Conservation (phyloP, 2,329 filamentous ascomycete species). For the Tolypocladium tropicale region DNA sequence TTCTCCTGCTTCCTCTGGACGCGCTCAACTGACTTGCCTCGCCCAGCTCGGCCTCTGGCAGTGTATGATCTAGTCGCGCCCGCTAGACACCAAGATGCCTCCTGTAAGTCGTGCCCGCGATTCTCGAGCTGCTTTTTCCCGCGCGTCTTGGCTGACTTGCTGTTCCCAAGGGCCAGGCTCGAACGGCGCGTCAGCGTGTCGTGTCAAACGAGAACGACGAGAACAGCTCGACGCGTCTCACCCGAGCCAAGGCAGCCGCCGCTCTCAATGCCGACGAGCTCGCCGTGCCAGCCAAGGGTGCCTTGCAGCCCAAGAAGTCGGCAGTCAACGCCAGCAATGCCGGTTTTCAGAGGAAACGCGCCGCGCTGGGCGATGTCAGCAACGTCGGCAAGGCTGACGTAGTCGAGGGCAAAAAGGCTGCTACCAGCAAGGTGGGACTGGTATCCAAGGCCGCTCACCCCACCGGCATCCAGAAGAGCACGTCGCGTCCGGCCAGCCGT, state of each 20-base stretch:
- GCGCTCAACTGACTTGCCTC: constrained; percentile 9
- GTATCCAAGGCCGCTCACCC: constrained; percentile 74
- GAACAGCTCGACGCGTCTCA: constrained; percentile 78
- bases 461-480: constrained; percentile 68
- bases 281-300: constrained; percentile 46
- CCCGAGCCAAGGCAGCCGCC: constrained; percentile 83
- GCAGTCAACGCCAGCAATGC: constrained; percentile 37
- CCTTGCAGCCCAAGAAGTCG: constrained; percentile 62
- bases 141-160: constrained; percentile 5
- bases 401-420: constrained; percentile 64
- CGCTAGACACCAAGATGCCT: constrained; percentile 6
- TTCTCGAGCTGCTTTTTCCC: constrained; percentile 39
- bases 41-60: constrained; percentile 7
- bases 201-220: constrained; percentile 92
- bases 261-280: constrained; percentile 57
- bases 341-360: constrained; percentile 56
- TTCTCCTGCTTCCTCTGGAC: constrained; percentile 3
- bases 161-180: constrained; percentile 51
- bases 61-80: constrained; percentile 8
- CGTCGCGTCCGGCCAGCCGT: constrained; percentile 47
- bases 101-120: not conserved
- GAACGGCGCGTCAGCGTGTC: constrained; percentile 62
- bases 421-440: constrained; percentile 52
- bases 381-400: constrained; percentile 77
- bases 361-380: constrained; percentile 86